phyloP scores from a whole-genome alignment of 1,284 basidiomycete species.

The Cutaneotrichosporon cyanovorans region DNA sequence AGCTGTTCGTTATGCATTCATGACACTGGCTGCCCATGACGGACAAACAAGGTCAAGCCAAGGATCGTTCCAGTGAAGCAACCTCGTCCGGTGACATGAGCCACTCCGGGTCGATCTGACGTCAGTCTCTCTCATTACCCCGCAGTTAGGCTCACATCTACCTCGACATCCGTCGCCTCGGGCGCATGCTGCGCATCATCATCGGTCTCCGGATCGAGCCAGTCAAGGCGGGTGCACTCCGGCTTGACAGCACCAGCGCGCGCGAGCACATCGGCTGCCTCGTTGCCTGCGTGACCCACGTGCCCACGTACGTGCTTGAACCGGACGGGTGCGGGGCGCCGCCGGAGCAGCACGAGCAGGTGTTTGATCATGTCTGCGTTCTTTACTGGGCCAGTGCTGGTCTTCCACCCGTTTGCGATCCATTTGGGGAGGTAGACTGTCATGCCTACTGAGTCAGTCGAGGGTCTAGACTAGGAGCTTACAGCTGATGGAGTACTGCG shows the following conservation, averaged over 20 bases:
- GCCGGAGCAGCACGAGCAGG: slow-evolving; percentile 37
- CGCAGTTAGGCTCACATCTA: neutral
- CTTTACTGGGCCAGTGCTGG: slow-evolving; percentile 25
- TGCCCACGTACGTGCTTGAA: slow-evolving; percentile 44
- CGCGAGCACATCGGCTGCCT: slow-evolving; percentile 42
- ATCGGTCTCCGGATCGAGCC: slow-evolving; percentile 32
- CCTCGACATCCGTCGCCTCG: neutral
- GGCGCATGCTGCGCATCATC: slow-evolving; percentile 9
- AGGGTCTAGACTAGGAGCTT: neutral
- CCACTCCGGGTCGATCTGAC: slow-evolving; percentile 32
- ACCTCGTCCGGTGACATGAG: slow-evolving; percentile 32
- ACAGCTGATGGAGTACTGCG: slow-evolving; percentile 43
- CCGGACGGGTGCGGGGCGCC: slow-evolving; percentile 24
- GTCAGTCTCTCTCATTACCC: too few species aligned
- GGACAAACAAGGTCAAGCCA: slow-evolving; percentile 1
- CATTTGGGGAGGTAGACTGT: slow-evolving; percentile 43
- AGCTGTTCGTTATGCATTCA: too few species aligned
- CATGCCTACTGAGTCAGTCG: slow-evolving; percentile 31
- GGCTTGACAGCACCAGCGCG: slow-evolving; percentile 29
- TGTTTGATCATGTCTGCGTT: slow-evolving; percentile 46
- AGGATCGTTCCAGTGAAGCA: slow-evolving; percentile 21
- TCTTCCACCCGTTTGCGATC: slow-evolving; percentile 35
- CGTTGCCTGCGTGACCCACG: slow-evolving; percentile 40
- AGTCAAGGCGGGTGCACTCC: slow-evolving; percentile 20
- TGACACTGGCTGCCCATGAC: too few species aligned